These are phyloP conservation scores for Aspergillus niger DNA, from an alignment of 2,329 filamentous ascomycete genomes.

Conservation along the genomic window DNA sequence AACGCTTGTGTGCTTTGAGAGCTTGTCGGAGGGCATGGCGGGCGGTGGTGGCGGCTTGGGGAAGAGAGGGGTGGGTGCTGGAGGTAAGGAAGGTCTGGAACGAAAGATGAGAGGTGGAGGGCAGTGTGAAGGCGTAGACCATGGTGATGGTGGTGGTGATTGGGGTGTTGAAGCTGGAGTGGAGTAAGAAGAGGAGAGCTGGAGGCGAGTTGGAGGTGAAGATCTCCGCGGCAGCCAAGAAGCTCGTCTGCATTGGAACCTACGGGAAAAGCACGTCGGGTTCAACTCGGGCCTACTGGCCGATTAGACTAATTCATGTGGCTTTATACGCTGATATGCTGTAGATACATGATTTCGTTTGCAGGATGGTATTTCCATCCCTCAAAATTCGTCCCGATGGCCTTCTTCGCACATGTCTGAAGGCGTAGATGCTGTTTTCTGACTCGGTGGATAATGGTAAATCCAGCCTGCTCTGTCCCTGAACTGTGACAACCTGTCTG, in stretches of 20 bases:
- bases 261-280: neutral
- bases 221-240: slow-evolving; percentile 27
- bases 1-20: slow-evolving; percentile 85
- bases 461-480: neutral
- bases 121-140: slow-evolving; percentile 86
- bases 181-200: slow-evolving; percentile 19
- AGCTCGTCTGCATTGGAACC: neutral
- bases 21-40: slow-evolving; percentile 80
- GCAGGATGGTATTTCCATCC: neutral
- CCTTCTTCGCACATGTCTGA: neutral
- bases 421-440: neutral
- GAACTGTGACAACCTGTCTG: neutral
- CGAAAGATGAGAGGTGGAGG: slow-evolving; percentile 84
- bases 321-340: neutral
- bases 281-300: neutral
- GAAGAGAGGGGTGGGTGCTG: slow-evolving; percentile 84
- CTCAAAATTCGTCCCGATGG: neutral
- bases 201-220: slow-evolving; percentile 13
- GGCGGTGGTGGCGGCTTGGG: slow-evolving; percentile 77
- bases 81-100: slow-evolving; percentile 77
- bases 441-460: neutral
- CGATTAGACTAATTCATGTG: neutral
- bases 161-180: neutral
- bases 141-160: slow-evolving; percentile 52
- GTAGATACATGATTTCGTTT: slow-evolving; percentile 1